Evolutionary conservation across 306 rosid species (phyloP).

Genomic region (Trifolium dubium): DNA sequence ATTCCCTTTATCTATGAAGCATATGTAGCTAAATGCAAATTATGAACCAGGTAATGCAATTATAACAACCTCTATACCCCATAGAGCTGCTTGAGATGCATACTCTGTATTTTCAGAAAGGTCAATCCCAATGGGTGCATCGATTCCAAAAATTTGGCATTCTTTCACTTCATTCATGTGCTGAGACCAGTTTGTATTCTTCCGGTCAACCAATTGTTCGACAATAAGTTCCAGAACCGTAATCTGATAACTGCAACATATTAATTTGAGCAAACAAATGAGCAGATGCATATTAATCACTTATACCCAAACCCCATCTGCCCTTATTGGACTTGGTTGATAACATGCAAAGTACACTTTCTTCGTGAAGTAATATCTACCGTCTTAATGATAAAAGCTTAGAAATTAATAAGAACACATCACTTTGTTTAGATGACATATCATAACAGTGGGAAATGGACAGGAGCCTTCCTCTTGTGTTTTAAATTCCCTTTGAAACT

Average conservation of each 20-base stretch:
- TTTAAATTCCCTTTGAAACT: background rate
- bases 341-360: slow-evolving; percentile 19
- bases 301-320: slow-evolving; percentile 10
- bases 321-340: background rate
- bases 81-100: slow-evolving; percentile 92
- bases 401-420: background rate
- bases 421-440: slow-evolving; percentile 1
- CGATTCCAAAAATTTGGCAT: slow-evolving; percentile 70
- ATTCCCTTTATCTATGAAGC: slow-evolving; percentile 44
- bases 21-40: slow-evolving; percentile 21
- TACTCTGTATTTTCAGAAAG: slow-evolving; percentile 80
- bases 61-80: slow-evolving; percentile 95
- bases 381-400: slow-evolving; percentile 12
- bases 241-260: slow-evolving; percentile 79
- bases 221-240: slow-evolving; percentile 73
- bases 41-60: slow-evolving; percentile 21
- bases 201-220: slow-evolving; percentile 54
- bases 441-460: background rate
- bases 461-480: background rate
- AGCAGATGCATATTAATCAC: background rate
- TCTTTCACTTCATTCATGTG: slow-evolving; percentile 53
- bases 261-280: slow-evolving; percentile 34
- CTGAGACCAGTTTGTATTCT: slow-evolving; percentile 56
- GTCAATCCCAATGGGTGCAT: slow-evolving; percentile 76
- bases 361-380: background rate